Conservation (phyloP, 345 rosid species). For the Ceriops tagal region DNA sequence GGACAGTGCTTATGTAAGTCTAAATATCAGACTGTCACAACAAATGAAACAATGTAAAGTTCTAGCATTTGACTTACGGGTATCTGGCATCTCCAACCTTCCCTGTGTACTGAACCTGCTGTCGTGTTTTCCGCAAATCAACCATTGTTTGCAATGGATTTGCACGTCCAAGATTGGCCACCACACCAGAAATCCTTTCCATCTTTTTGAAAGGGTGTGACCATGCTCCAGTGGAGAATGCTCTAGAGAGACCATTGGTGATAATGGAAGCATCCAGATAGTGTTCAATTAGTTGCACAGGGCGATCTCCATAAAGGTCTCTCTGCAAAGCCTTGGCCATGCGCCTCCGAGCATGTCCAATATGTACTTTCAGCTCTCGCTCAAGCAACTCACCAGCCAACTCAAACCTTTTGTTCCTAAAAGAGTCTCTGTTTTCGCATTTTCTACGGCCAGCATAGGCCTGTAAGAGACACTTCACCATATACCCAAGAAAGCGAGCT, state of each 20-base stretch:
- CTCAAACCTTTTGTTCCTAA: conserved; percentile 85
- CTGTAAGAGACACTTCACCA: conserved; percentile 76
- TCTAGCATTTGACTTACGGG: conserved; percentile 55
- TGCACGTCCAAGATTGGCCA: conserved; percentile 78
- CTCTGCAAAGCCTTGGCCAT: conserved; percentile 73
- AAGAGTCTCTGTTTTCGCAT: conserved; percentile 77
- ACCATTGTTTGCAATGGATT: conserved; percentile 80
- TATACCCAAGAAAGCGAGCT: conserved; percentile 84
- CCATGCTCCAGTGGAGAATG: conserved; percentile 99
- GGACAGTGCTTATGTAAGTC: not conserved
- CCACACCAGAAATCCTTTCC: conserved; percentile 92
- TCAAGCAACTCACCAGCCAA: conserved; percentile 83
- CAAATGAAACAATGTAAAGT: not conserved
- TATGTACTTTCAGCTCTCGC: conserved; percentile 74
- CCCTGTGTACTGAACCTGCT: conserved; percentile 80
- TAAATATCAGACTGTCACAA: not conserved
- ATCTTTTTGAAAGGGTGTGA: conserved; percentile 73
- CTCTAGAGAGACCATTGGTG: conserved; percentile 83
- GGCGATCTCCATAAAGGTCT: conserved; percentile 68
- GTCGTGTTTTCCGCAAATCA: conserved; percentile 81
- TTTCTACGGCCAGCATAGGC: conserved; percentile 68
- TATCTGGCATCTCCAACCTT: conserved; percentile 98
- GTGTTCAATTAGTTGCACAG: conserved; percentile 57
- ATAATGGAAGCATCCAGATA: conserved; percentile 87
- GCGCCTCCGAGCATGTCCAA: conserved; percentile 62